Conservation (phyloP, 345 rosid species). For the Corchorus capsularis region DNA sequence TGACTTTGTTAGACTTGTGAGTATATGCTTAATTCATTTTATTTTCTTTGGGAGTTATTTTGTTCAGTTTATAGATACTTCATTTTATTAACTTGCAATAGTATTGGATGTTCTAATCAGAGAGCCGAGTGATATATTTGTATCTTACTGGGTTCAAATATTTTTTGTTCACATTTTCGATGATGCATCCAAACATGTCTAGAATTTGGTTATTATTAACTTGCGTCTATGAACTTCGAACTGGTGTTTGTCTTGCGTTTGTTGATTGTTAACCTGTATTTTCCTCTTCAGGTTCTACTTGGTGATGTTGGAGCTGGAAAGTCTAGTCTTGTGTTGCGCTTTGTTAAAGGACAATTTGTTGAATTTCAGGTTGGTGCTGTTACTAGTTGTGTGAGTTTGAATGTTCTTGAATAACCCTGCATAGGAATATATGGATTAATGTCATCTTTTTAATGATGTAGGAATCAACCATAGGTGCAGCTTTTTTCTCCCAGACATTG, state of each 20-base stretch:
- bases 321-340: conserved; percentile 89
- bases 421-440: conserved; percentile 22
- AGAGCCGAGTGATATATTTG: not conserved
- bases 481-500: conserved; percentile 91
- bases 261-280: conserved; percentile 20
- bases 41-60: not conserved
- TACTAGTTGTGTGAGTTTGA: not conserved
- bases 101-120: not conserved
- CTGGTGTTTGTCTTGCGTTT: not conserved
- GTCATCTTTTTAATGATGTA: conserved; percentile 28
- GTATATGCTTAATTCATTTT: not conserved
- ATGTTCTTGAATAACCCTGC: not conserved
- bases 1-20: not conserved
- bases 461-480: conserved; percentile 99
- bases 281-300: conserved; percentile 72
- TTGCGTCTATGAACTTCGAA: not conserved
- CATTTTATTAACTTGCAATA: not conserved
- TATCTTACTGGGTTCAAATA: not conserved
- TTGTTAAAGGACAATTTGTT: conserved; percentile 88
- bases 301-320: conserved; percentile 98
- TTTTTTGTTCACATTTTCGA: not conserved
- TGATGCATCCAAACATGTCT: not conserved
- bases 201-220: not conserved
- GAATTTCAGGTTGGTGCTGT: conserved; percentile 69
- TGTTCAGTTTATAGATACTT: not conserved